Base-by-base conservation (phyloP, 345 rosid species). In the Ceriops tagal region DNA sequence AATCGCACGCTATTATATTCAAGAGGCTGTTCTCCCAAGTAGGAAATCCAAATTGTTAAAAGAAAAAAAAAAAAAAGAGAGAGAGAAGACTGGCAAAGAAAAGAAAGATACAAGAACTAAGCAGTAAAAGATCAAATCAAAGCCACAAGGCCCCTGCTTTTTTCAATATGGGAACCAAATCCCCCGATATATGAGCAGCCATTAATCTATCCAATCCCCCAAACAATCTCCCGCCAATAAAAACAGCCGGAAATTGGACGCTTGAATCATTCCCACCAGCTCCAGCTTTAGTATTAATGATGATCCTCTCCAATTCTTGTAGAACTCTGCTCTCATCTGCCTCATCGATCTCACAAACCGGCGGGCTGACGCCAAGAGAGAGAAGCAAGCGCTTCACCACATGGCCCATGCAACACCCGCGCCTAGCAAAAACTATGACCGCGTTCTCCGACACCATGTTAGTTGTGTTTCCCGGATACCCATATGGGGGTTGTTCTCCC, bases 111-210 rank as follows among this genome's bases (percentile, higher is more conserved):
- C 49, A 43, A 43, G 49, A 43, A 43, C 4, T 11, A 13, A 43
- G 16, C 18, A 43, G 49, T 18, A 19, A 56, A 43, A 43, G 49
- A 43, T 3, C 49, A 43, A 68, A 74, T 86, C 81, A 91, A 79
- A 95, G 96, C 97, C 99, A 95, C 70, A 95, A 78, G 57, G 96
- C 99, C 1, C 96, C 95, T n/a, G 99, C 97, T 76, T 91, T 79
- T 83, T 89, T 89, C 60, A 95, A 76, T 35, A 82, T 70, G 49
- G 97, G 97, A 46, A 88, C 72, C 78, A 91, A 73, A 60, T 93
- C 97, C 26, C 98, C 98, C 24, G 84, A 80, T 15, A 93, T 93
- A 85, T 93, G 98, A 31, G 95, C 78, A 34, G 96, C 95, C 98
- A 93, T 93, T n/a, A 93, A 72, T 75, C 82, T 85, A 55, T 93